Conservation (phyloP, 371 early-diverging fungal genomes). For the Mortierella sp. region DNA sequence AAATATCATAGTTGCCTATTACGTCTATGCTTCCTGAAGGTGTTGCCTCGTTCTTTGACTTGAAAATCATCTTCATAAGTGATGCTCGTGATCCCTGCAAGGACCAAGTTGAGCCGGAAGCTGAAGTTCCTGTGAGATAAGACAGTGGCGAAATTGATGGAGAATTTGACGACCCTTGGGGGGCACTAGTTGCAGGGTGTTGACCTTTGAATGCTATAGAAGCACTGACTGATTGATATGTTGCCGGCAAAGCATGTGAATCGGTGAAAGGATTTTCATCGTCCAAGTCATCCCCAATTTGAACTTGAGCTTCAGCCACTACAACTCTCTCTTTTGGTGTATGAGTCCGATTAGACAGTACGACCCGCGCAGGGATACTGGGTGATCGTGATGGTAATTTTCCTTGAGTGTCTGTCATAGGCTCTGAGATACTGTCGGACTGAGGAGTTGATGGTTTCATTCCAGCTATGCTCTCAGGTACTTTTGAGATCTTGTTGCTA, state of each 20-base stretch:
- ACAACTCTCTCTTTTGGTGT: constrained; percentile 29
- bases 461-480: neutral
- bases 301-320: constrained; percentile 47
- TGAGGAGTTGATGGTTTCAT: neutral
- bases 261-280: constrained; percentile 52
- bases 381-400: neutral
- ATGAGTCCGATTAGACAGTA: constrained; percentile 26
- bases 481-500: neutral
- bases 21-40: neutral
- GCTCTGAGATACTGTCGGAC: neutral
- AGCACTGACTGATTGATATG: constrained; percentile 12
- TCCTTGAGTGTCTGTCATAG: neutral
- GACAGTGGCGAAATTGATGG: constrained; percentile 44
- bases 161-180: constrained; percentile 29
- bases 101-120: constrained; percentile 44
- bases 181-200: neutral
- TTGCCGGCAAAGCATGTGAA: constrained; percentile 33
- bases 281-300: constrained; percentile 45
- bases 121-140: constrained; percentile 39
- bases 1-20: neutral
- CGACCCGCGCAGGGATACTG: constrained; percentile 23
- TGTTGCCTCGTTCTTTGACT: constrained; percentile 32
- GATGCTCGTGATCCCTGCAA: constrained; percentile 45
- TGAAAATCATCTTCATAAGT: constrained; percentile 53
- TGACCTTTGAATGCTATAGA: constrained; percentile 9